Conservation (phyloP, 306 rosid genomes). For the Mimosa bimucronata region DNA sequence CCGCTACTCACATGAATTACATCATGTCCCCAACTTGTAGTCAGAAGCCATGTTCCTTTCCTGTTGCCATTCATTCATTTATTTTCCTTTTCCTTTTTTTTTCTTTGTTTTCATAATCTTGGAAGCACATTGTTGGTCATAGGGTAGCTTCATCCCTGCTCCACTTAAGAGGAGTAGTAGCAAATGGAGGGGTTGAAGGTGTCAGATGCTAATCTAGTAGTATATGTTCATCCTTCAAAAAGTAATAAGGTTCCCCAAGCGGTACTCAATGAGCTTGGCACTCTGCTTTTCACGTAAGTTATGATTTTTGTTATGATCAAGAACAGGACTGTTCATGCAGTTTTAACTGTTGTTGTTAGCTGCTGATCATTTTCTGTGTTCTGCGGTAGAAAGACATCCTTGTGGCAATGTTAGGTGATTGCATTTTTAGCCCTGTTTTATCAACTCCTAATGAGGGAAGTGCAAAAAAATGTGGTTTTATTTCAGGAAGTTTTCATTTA, state of each 20-base stretch:
- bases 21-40: no score
- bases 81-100: neutral
- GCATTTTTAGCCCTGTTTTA: neutral
- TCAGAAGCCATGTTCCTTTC: no score
- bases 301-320: neutral
- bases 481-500: neutral
- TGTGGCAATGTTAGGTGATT: neutral
- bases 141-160: neutral
- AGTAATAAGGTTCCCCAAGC: constrained; percentile 54
- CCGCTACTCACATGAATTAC: neutral
- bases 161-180: neutral
- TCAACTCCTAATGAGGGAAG: neutral
- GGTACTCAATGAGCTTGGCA: constrained; percentile 69
- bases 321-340: neutral
- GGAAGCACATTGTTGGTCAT: neutral
- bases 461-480: neutral
- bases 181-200: constrained; percentile 82
- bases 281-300: constrained; percentile 66
- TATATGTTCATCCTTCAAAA: constrained; percentile 70
- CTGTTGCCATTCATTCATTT: no score
- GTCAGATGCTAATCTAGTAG: constrained; percentile 60
- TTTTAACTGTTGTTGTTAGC: neutral
- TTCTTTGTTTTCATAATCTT: neutral
- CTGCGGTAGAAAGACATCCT: neutral
- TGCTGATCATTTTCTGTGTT: neutral